Base-by-base conservation (phyloP, 1,284 basidiomycete species). In the Trichosporon sp. region DNA sequence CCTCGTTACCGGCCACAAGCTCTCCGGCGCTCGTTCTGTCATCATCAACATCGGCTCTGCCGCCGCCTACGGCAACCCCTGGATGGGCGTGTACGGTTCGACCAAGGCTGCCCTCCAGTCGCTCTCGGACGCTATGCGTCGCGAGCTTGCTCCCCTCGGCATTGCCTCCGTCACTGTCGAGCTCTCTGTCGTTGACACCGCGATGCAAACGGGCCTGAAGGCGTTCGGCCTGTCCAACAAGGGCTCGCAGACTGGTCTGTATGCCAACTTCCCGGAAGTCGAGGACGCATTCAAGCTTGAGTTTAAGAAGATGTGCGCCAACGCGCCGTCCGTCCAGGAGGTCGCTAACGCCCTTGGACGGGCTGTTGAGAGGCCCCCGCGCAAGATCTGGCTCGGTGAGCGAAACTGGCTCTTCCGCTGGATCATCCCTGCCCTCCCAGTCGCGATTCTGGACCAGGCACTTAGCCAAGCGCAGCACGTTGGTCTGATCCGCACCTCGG, bases 11-110 rank as follows among this genome's bases (percentile, higher is more conserved):
- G 51, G 43, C 14, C 40, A 59, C 31, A 65, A 40, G 46, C 12
- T 11, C n/a, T 56, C 32, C 7, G 51, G 38, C 11, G 12, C 12
- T 10, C 61, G 38, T 11, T 21, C 21, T 3, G 65, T 70, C 51
- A 68, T 77, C 21, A 21, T 78, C 61, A 78, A 78, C 46, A 69
- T 78, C 46, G 76, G 75, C 6, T 72, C 67, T 54, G 70, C 70
- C 6, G 67, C 69, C 2, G 16, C 61, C 3, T 48, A 65, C 16
- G 70, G 70, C 21, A 14, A 61, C 11, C 73, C 76, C 4, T 77
- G 68, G 68, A 59, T 73, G 14, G 73, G 37, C 8, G 68, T 67
- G 7, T 78, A 76, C 63, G 68, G 43, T 10, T 38, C 35, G 7
- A 54, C 61, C 66, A 67, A 67, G 48, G 74, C 74, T 3, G 74